Evolutionary conservation across 352 stramenopile genomes (phyloP), one percentile per base, ranked within the genome.

Genomic region (Globisporangium yorkense): DNA sequence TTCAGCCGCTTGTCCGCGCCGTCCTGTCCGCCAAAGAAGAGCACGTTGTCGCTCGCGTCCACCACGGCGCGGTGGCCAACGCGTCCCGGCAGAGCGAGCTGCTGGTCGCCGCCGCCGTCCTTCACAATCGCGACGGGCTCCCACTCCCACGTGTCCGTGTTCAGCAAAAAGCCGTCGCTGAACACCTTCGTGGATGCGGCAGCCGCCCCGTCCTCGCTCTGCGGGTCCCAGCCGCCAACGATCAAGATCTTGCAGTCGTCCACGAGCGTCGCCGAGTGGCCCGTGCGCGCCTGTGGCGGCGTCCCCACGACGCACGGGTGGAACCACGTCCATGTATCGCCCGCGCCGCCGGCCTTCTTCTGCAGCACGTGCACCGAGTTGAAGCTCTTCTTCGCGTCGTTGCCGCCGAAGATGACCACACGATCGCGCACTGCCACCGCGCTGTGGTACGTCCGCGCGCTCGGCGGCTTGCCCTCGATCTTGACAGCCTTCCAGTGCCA

Each of bases 141-240:
- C 94, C 92, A 98, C 49, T 90, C 87, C 90, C 92, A 98, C 31
- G 70, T 85, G n/a, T 82, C 72, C 3, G 90, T 97, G 62, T 98
- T 74, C 27, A 98, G 74, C 56, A 97, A 50, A 61, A 96, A 98
- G 9, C 76, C 85, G 56, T 97, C 91, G 51, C 84, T 68, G 51
- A 97, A 98, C 24, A 98, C 77, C 18, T 71, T 80, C 10, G 76
- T 62, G 12, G 76, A 69, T 15, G 56, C 72, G 5, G 56, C 71
- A 2, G 6, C 29, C 24, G 47, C 45, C 1, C 63, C 62, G 37
- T 74, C 74, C 37, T 69, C 71, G 5, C 57, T 73, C 74, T 97
- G 94, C 1, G 90, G 91, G 63, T 98, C 92, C 94, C 94, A 98
- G 31, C 94, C 94, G 43, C 94, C 94, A 57, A 96, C 95, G 57